A percentile compares a stretch with the other conserved stretches of the same genome.
Evolutionary conservation across 345 rosid genomes (phyloP).

Genomic region (Lepidium aucheri): DNA sequence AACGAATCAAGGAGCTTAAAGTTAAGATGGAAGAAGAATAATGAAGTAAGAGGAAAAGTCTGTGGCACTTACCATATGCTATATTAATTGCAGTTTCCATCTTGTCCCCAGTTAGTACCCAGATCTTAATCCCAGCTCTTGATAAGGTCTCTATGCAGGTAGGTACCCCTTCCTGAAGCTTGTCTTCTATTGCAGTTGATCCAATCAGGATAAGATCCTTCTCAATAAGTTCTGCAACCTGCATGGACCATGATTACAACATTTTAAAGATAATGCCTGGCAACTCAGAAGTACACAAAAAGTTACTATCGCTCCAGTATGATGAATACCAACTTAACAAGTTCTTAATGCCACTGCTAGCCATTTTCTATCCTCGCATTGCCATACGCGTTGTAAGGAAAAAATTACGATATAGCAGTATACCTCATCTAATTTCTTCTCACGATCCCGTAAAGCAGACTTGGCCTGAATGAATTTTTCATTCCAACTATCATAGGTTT

Average conservation of each 20-base stretch:
- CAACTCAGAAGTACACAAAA: neutral
- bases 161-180: constrained; percentile 99
- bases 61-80: constrained; percentile 65
- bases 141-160: constrained; percentile 90
- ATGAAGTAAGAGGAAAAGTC: neutral
- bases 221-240: constrained; percentile 92
- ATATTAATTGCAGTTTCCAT: constrained; percentile 98
- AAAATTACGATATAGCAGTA: neutral
- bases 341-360: neutral
- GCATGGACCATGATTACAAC: constrained; percentile 17
- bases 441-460: constrained; percentile 89
- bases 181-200: constrained; percentile 94
- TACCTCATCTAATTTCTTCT: constrained; percentile 96
- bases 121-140: constrained; percentile 94
- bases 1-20: neutral
- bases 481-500: constrained; percentile 85
- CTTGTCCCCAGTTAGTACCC: constrained; percentile 98
- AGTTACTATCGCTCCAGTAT: neutral
- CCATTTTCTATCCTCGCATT: neutral
- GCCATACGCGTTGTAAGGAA: neutral
- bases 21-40: neutral
- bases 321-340: neutral
- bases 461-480: constrained; percentile 96
- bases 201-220: constrained; percentile 86
- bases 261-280: neutral